phyloP scores from a whole-genome alignment of 148 eudicot genomes.

The Amaranthus hypochondriacus region DNA sequence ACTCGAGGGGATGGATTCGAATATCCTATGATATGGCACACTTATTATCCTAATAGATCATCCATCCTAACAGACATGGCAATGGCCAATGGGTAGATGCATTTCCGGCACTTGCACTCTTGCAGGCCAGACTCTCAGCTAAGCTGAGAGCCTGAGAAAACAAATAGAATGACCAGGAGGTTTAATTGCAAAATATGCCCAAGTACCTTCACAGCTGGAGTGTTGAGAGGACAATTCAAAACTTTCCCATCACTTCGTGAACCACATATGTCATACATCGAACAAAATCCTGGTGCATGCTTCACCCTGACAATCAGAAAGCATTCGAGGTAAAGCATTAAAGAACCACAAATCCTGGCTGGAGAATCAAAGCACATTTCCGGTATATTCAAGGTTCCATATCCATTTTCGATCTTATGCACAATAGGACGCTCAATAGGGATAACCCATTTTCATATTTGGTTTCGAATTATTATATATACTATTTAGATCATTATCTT shows the following conservation, averaged over 20 bases:
- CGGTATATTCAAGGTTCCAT: too few species aligned
- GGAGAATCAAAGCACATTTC: too few species aligned
- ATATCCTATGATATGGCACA: not conserved
- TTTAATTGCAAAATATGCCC: not conserved
- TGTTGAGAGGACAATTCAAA: constrained; percentile 72
- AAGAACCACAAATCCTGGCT: too few species aligned
- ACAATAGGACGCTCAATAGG: too few species aligned
- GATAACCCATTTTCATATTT: too few species aligned
- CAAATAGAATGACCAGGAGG: not conserved
- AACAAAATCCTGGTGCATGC: constrained; percentile 64
- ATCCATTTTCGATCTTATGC: too few species aligned
- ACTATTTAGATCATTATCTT: not conserved
- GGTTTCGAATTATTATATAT: too few species aligned
- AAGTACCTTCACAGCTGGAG: constrained; percentile 78
- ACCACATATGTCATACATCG: constrained; percentile 95
- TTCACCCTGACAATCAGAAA: constrained; percentile 39
- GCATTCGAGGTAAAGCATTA: constrained; percentile 8
- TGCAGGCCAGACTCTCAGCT: not conserved
- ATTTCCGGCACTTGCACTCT: not conserved
- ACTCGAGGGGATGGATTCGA: not conserved
- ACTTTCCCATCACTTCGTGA: constrained; percentile 64
- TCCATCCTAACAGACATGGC: not conserved
- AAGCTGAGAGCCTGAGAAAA: not conserved
- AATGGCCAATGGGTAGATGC: not conserved
- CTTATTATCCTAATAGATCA: not conserved